Percentiles rank a stretch among this genome's conserved stretches.
Conservation (phyloP, 2,329 filamentous ascomycete species). For the Elsinoe batatas region DNA sequence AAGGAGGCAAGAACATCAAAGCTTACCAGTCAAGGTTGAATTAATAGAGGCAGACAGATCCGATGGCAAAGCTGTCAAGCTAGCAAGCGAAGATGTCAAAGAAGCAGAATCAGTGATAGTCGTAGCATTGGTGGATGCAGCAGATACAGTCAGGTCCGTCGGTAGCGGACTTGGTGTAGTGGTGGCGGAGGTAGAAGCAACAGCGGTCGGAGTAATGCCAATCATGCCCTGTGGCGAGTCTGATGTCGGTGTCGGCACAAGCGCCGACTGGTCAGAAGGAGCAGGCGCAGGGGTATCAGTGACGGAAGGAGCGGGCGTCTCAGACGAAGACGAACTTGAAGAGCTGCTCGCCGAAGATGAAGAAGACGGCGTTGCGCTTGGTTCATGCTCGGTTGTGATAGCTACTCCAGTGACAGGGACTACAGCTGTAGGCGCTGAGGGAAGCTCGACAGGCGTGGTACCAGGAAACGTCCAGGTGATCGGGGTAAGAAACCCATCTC, state of each 20-base stretch:
- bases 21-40: conserved; percentile 16
- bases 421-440: not conserved
- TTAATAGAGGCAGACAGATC: conserved; percentile 8
- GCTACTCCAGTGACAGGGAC: conserved; percentile 6
- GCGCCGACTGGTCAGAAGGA: not conserved
- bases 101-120: conserved; percentile 3
- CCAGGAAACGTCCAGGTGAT: conserved; percentile 1
- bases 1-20: not conserved
- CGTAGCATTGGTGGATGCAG: not conserved
- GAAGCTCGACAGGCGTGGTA: not conserved
- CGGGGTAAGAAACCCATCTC: not conserved
- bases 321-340: not conserved
- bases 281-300: not conserved
- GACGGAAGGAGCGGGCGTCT: not conserved
- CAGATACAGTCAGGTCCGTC: not conserved
- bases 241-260: conserved; percentile 8
- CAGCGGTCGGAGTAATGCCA: conserved; percentile 2
- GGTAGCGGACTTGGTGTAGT: not conserved
- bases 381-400: not conserved
- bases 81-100: conserved; percentile 1
- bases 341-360: not conserved
- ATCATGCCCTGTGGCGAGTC: conserved; percentile 14
- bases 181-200: not conserved
- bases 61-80: conserved; percentile 7
- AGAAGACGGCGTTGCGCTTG: not conserved